Evolutionary conservation across 2,329 filamentous ascomycete species (phyloP).

Genomic region (Delphinella strobiligena): DNA sequence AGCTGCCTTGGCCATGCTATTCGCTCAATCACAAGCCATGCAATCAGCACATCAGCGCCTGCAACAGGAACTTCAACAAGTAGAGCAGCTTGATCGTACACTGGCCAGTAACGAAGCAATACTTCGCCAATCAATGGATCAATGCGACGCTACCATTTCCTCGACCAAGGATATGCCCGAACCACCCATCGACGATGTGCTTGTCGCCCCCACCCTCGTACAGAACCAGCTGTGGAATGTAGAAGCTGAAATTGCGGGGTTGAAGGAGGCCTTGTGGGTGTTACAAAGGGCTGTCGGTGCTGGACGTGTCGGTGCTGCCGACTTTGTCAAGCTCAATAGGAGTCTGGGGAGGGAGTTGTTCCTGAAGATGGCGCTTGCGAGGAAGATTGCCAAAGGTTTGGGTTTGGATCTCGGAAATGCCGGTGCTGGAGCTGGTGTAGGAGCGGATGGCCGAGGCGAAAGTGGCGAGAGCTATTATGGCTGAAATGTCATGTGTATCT

Average conservation of each 20-base stretch:
- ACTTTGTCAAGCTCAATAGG: slow-evolving; percentile 64
- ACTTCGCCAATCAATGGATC: slow-evolving; percentile 61
- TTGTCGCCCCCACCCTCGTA: slow-evolving; percentile 89
- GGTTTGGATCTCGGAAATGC: slow-evolving; percentile 38
- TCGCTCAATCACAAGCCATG: slow-evolving; percentile 70
- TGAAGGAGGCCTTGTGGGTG: slow-evolving; percentile 78
- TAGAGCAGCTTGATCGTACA: slow-evolving; percentile 58
- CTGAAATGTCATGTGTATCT: too few species aligned
- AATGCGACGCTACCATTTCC: slow-evolving; percentile 67
- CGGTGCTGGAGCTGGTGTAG: background rate
- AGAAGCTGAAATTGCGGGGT: slow-evolving; percentile 76
- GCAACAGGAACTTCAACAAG: slow-evolving; percentile 58
- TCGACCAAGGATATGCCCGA: slow-evolving; percentile 56
- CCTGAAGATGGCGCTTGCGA: slow-evolving; percentile 67
- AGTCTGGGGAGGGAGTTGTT: slow-evolving; percentile 69
- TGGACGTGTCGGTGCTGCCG: slow-evolving; percentile 57
- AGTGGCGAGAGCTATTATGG: too few species aligned
- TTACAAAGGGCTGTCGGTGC: slow-evolving; percentile 62
- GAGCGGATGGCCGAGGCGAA: slow-evolving; percentile 1
- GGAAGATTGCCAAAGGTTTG: slow-evolving; percentile 68
- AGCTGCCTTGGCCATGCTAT: slow-evolving; percentile 60
- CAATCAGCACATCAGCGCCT: slow-evolving; percentile 55
- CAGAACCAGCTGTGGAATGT: slow-evolving; percentile 84
- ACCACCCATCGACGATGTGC: slow-evolving; percentile 75
- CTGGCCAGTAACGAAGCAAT: slow-evolving; percentile 68